Evolutionary conservation across 2,329 filamentous ascomycete species (phyloP), one percentile per base, ranked within the genome.

Genomic region (Beauveria bassiana): DNA sequence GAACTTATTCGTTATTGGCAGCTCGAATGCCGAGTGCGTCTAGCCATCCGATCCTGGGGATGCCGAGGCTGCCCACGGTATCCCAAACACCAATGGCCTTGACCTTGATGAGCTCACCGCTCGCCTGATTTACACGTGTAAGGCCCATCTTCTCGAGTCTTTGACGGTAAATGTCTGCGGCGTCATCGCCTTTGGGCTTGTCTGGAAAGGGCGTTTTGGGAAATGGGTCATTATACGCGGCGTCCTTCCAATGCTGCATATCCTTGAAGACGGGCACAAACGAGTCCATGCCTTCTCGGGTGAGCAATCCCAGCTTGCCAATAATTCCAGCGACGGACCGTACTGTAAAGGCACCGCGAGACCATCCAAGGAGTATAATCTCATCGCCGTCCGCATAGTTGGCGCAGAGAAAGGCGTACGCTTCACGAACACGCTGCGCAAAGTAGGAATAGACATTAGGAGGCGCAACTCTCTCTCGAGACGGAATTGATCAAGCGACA

Each of bases 311-410:
- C 2, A 85, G 66, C 38, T 75, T 73, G 0, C 73, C 75, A 49
- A 84, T 75, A 75, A 84, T 79, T 45, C 81, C 80, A 2, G 80
- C 80, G 5, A 84, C 77, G 3, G 80, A 83, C n/a, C 82, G 76
- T 2, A 78, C 81, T 0, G 81, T 86, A 65, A 84, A 86, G 5
- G 82, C 83, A 4, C 82, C 82, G 16, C 83, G 77, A 1, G 81
- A 85, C 73, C 83, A 86, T 3, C 82, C 83, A 31, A 84, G 70
- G 31, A 85, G 75, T 52, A 83, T 71, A 53, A 85, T 82, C 64
- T 84, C 79, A 64, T 86, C 83, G 3, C 81, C 81, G 59, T 79
- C 77, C 59, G 77, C 76, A 66, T 86, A 86, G 71, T 87, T 87
- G 66, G 81, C 79, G 60, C 82, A 85, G 2, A 87, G 73, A 67